A percentile compares a stretch with the other conserved stretches of the same genome.
phyloP scores from a whole-genome alignment of 176 grass and related monocot species.

The Carex myosuroides region DNA sequence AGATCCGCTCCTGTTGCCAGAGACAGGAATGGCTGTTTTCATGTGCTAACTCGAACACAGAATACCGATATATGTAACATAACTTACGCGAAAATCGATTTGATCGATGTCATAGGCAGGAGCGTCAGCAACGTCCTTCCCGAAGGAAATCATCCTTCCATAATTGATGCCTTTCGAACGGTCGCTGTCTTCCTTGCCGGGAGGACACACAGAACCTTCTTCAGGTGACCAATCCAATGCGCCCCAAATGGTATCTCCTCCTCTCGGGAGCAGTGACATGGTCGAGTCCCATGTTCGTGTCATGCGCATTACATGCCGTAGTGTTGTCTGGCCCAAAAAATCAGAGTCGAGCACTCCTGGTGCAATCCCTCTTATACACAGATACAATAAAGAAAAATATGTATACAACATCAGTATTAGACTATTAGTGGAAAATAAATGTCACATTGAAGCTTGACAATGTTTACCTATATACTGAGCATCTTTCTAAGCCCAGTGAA shows the following conservation, averaged over 20 bases:
- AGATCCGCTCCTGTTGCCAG: neutral
- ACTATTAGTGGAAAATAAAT: neutral
- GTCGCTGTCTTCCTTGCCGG: slow-evolving; percentile 51
- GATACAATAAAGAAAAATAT: neutral
- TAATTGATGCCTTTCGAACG: slow-evolving; percentile 55
- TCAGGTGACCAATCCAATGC: slow-evolving; percentile 83
- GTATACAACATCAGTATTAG: neutral
- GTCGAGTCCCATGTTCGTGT: slow-evolving; percentile 98
- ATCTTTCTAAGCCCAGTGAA: neutral
- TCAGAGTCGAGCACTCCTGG: slow-evolving; percentile 84
- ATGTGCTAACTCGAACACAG: neutral
- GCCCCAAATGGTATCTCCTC: slow-evolving; percentile 96
- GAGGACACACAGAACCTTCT: slow-evolving; percentile 49
- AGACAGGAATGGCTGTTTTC: neutral
- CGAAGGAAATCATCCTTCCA: slow-evolving; percentile 81
- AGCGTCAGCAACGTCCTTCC: slow-evolving; percentile 68
- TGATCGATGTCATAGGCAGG: slow-evolving; percentile 49
- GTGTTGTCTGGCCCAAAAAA: slow-evolving; percentile 87
- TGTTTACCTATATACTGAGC: neutral
- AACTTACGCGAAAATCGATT: slow-evolving; percentile 80
- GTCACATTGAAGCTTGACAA: neutral
- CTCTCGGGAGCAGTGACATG: slow-evolving; percentile 98
- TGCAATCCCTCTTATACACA: slow-evolving; percentile 64
- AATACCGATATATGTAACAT: slow-evolving; percentile 6
- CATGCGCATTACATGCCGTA: slow-evolving; percentile 95